Base-by-base conservation (phyloP, 306 rosid genomes). In the cucumber (Cucumis sativus) region DNA sequence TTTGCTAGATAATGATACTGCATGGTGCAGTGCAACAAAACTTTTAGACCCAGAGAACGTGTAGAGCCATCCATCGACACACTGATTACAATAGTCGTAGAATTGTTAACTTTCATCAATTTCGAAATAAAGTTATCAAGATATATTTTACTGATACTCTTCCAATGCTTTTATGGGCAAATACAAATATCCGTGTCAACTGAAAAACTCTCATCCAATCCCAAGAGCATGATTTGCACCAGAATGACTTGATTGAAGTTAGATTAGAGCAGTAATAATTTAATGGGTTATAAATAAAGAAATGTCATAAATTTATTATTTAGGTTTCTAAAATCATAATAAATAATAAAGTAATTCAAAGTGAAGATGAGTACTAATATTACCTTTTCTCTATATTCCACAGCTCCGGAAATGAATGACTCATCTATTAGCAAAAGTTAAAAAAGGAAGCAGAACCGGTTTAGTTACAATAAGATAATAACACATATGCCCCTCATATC, bases 361-460 rank as follows among this genome's bases (percentile, higher is more conserved):
- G 40, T 35, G 54, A 65, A 66, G 77, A 81, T 68, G 13, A 43
- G 61, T n/a, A 73, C 8, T 72, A 70, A 70, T 52, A 39, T 20
- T 84, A 95, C 97, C 91, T 92, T 78, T 92, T 89, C 80, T 92
- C 96, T 87, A 95, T 77, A 82, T 82, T 84, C 96, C 97, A 95
- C 43, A 92, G 84, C 82, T 95, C 98, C 0, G 97, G 92, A 81
- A 95, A 92, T 83, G 83, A 85, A 84, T 90, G 91, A 30, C 75
- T 83, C 88, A 87, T 83, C 96, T 95, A 88, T 86, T 83, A 60
- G 6, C 45, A 18, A 77, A 62, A 56, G 64, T 49, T 20, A 79
- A 79, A 73, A 77, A 81, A 79, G 12, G 12, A 39, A 69, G 39
- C 54, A 45, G 18, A 43, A 63, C 11, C 15, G 13, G 37, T 21